Evolutionary conservation across 2,329 filamentous ascomycete species (phyloP).

Genomic region (Orbilia blumenaviensis): DNA sequence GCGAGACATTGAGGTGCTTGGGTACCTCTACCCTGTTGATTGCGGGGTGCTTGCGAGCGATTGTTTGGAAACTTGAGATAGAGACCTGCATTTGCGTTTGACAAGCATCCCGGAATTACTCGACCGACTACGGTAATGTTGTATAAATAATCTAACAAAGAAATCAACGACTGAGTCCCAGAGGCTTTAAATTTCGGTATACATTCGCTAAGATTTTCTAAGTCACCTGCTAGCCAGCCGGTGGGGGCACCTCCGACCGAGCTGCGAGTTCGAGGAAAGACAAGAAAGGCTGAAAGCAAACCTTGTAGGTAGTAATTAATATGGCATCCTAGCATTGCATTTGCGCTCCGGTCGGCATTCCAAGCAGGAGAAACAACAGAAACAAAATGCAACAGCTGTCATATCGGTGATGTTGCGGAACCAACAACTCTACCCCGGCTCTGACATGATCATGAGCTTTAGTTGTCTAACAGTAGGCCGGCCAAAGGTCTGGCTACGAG

Average conservation of each 20-base stretch:
- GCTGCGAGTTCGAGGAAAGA: not conserved
- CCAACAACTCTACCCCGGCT: not conserved
- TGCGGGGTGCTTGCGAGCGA: constrained; percentile 5
- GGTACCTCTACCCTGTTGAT: not conserved
- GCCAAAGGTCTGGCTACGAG: no score
- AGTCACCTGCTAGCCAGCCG: no score
- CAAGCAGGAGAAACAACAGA: constrained; percentile 16
- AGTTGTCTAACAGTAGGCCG: no score
- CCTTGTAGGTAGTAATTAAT: not conserved
- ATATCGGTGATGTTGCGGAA: not conserved
- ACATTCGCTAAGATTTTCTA: no score
- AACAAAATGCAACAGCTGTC: constrained; percentile 12
- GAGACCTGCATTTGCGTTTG: no score
- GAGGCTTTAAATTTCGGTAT: not conserved
- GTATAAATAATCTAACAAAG: not conserved
- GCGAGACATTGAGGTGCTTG: not conserved
- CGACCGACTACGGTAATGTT: not conserved
- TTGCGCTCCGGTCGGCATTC: constrained; percentile 9
- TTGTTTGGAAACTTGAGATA: not conserved
- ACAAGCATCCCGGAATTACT: not conserved
- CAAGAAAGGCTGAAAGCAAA: not conserved
- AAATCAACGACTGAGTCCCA: not conserved
- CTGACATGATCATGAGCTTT: not conserved
- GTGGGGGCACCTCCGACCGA: no score
- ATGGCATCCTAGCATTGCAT: not conserved